Base-by-base conservation (phyloP, 768 basidiomycete species). In the Megacollybia marginata region DNA sequence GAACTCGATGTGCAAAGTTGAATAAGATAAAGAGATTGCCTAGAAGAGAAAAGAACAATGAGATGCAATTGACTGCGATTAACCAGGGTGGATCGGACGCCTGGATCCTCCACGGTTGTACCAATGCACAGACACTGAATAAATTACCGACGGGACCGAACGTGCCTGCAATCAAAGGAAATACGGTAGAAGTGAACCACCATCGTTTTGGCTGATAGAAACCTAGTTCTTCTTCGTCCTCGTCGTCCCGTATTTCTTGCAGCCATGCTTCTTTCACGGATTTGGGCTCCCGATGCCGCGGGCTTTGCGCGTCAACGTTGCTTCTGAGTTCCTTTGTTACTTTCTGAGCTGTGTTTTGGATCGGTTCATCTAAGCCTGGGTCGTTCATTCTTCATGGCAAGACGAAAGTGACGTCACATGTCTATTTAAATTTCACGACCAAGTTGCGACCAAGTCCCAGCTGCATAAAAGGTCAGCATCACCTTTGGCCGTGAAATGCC, bases 131-230 rank as follows among this genome's bases (percentile, higher is more conserved):
- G 0, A 69, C 59, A 7, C 67, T 69, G 44, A 72, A 68, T 8
- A 71, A 53, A 48, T 66, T 72, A 10, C 69, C 67, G 7, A 74
- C 51, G 0, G 72, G 70, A 0, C 69, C 70, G 48, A 71, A 70
- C 4, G 70, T 70, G 18, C 70, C 71, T 6, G 70, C 69, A 15
- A 69, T 56, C 9, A 72, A 59, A 2, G 72, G 72, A 52, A 74
- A 71, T 0, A 61, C 67, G 2, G 69, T 68, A 0, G 69, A 70
- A 0, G 65, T 60, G 48, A 68, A 69, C 71, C 70, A 72, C 70
- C 70, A 74, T 15, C 63, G 53, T 5, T 69, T 69, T 42, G 12
- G 9, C 19, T 38, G 47, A 6, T 52, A n/a, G 16, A 35, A 9
- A 10, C 20, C n/a, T 10, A 7, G 54, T 4, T 57, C 50, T 47